Base-by-base conservation (phyloP, 1,139 yeast genomes). In the Suhomyces anneliseae region DNA sequence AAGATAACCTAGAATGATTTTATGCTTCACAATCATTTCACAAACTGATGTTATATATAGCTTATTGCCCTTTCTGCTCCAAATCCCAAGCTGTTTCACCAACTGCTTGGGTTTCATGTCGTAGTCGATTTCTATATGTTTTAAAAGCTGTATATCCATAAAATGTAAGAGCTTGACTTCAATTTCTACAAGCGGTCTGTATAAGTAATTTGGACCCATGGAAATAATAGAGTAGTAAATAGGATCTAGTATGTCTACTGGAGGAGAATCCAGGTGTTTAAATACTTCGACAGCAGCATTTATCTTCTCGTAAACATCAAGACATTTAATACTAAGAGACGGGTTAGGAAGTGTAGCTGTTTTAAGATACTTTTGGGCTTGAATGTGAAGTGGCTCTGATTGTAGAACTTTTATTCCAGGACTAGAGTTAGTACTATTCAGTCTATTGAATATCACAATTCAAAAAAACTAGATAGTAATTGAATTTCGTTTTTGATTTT, bases 191-290 rank as follows among this genome's bases (percentile, higher is more conserved):
- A 65, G 27, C 3, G 52, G 52, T 6, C 52, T 47, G 44, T 55
- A 68, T 4, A 62, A 46, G 41, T 61, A 59, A 6, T 52, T 42
- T 1, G 72, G 72, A 0, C 60, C 59, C 43, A 62, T 54, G 7
- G 44, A 36, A 34, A 50, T 46, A 14, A 64, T 52, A 0, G 64
- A 57, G 14, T 54, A 43, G 32, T 58, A 53, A 3, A 66, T 27
- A 2, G 29, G 24, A 6, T 36, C 36, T 12, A 52, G 26, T 3
- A 29, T 8, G 3, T 39, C 31, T 4, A 8, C 8, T 6, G 27
- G 4, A 15, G 27, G 8, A 8, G 33, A n/a, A 10, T 14, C 27
- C 19, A 42, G 15, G 7, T 9, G 7, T 4, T 38, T 33, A 5
- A 38, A 9, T 4, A 4, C 32, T 29, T 29, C 32, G 2, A 11